Percentiles rank a stretch among this genome's conserved stretches.
phyloP scores from a whole-genome alignment of 352 stramenopile species.

The Halophytophthora batemanensis region DNA sequence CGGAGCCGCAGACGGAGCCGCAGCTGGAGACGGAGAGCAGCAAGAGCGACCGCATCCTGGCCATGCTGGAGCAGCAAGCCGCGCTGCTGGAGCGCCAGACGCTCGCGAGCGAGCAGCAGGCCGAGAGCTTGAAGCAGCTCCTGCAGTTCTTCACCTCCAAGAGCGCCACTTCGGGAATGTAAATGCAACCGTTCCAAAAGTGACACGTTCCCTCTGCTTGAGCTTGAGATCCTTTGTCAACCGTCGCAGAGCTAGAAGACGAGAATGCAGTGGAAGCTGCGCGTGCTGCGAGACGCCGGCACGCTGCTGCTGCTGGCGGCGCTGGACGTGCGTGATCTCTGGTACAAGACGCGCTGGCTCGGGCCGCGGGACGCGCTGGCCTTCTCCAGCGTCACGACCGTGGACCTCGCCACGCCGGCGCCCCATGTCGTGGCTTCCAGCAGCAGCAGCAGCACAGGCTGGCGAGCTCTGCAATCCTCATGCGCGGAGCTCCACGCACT shows the following conservation, averaged over 20 bases:
- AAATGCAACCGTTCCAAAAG: too few relatives aligned
- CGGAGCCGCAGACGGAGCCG: constrained; percentile 8
- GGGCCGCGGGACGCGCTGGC: constrained; percentile 40
- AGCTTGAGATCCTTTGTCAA: background rate
- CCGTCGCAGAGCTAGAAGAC: background rate
- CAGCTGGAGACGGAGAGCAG: constrained; percentile 1
- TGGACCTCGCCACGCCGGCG: constrained; percentile 11
- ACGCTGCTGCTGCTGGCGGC: constrained; percentile 34
- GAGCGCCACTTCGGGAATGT: too few relatives aligned
- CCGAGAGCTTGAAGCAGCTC: constrained; percentile 31
- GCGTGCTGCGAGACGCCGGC: constrained; percentile 21
- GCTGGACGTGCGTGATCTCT: constrained; percentile 42
- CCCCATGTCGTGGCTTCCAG: background rate
- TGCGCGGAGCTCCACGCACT: constrained; percentile 27
- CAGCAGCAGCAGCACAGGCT: constrained; percentile 27
- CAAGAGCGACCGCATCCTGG: constrained; percentile 36
- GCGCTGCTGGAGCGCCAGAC: constrained; percentile 35
- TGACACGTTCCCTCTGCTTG: too few relatives aligned
- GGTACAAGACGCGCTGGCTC: constrained; percentile 57
- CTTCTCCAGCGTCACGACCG: constrained; percentile 27
- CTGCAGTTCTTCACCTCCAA: constrained; percentile 19
- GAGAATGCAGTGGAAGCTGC: constrained; percentile 26
- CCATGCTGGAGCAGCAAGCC: constrained; percentile 33
- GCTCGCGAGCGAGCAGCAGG: constrained; percentile 32
- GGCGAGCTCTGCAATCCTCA: constrained; percentile 34